Conservation (phyloP, 768 basidiomycete species). For the Amanita pallidorosea region DNA sequence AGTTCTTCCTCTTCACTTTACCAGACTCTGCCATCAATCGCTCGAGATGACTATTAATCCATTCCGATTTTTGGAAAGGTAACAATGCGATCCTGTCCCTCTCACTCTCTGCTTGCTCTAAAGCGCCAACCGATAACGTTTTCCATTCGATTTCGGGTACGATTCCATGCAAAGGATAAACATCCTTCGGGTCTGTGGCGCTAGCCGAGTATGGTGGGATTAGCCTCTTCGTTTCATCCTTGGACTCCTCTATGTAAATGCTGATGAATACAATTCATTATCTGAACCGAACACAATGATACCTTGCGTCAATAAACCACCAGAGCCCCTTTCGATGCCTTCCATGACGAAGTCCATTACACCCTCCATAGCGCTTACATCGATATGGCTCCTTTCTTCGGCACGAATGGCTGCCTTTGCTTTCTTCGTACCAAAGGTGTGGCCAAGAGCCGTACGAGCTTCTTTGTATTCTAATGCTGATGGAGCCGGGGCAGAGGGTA, state of each 20-base stretch:
- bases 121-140: constrained; percentile 43
- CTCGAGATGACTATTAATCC: constrained; percentile 60
- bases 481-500: constrained; percentile 38
- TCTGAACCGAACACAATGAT: constrained; percentile 11
- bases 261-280: constrained; percentile 1
- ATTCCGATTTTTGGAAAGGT: constrained; percentile 51
- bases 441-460: constrained; percentile 72
- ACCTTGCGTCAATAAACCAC: constrained; percentile 63
- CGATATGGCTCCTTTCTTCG: constrained; percentile 82
- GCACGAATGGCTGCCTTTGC: constrained; percentile 79
- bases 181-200: constrained; percentile 60
- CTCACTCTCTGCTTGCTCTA: constrained; percentile 40
- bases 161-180: constrained; percentile 65
- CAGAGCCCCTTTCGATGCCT: constrained; percentile 66
- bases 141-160: constrained; percentile 79
- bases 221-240: constrained; percentile 50
- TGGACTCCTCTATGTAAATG: constrained; percentile 46
- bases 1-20: constrained; percentile 44
- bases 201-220: constrained; percentile 65
- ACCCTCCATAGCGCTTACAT: constrained; percentile 78
- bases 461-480: constrained; percentile 43
- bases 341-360: constrained; percentile 77
- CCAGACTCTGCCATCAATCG: constrained; percentile 31
- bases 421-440: constrained; percentile 93
- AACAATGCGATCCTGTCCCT: constrained; percentile 45